Percentiles rank a stretch among this genome's conserved stretches.
phyloP scores from a whole-genome alignment of 2,329 filamentous ascomycete species.

The Talaromyces piceae region DNA sequence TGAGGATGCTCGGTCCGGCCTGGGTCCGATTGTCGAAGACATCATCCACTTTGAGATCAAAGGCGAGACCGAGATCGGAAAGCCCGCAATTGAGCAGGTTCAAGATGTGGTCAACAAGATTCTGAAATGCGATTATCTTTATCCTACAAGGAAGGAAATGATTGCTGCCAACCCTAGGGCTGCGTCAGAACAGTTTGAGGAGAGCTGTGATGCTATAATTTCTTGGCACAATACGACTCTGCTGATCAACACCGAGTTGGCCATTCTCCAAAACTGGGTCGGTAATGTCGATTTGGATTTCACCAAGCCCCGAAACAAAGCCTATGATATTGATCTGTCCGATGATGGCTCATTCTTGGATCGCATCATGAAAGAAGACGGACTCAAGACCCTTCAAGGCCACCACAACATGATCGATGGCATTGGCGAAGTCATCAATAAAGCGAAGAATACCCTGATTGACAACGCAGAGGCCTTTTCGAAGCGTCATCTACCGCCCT shows the following conservation, averaged over 20 bases:
- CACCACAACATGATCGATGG: conserved; percentile 73
- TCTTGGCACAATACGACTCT: conserved; percentile 97
- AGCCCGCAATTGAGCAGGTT: conserved; percentile 80
- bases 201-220: conserved; percentile 81
- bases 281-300: conserved; percentile 95
- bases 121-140: conserved; percentile 77
- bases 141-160: conserved; percentile 71
- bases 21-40: conserved; percentile 72
- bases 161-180: conserved; percentile 68
- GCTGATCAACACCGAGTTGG: conserved; percentile 89
- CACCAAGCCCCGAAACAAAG: conserved; percentile 61
- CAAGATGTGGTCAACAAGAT: conserved; percentile 84
- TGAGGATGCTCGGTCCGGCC: conserved; percentile 68
- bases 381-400: conserved; percentile 82
- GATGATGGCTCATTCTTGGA: conserved; percentile 94
- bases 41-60: conserved; percentile 93
- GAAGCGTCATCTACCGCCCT: conserved; percentile 84
- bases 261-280: conserved; percentile 90
- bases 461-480: conserved; percentile 76
- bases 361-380: conserved; percentile 89
- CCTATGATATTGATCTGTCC: conserved; percentile 65
- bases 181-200: conserved; percentile 66
- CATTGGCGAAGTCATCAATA: conserved; percentile 78
- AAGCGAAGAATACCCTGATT: conserved; percentile 88
- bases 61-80: conserved; percentile 84